Evolutionary conservation across 116 monocot species (phyloP), one percentile per base, ranked within the genome.

Genomic region (Dioscorea cayenensis): DNA sequence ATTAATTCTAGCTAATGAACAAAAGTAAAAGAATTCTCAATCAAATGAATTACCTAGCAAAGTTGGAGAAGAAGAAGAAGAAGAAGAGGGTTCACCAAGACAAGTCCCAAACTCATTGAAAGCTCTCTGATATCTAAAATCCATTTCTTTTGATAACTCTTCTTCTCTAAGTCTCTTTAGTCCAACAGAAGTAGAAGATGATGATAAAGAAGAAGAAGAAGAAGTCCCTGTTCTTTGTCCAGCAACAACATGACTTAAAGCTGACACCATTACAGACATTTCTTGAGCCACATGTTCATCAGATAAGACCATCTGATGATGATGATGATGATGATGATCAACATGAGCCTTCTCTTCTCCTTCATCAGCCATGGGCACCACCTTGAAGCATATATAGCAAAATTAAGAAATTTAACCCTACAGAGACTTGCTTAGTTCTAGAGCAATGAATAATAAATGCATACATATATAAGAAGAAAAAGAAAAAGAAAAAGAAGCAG

Each of bases 221-320:
- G 32, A 32, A 32, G 32, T 43, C 43, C 43, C 19, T 18, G 50
- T 10, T 52, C 72, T 2, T 4, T 32, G 32, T 32, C 75, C 79
- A 2, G 84, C 50, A 13, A 88, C 72, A 7, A 88, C 88, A 22
- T 67, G 66, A 12, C 76, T 75, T 37, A 88, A 64, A 17, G 88
- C 88, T 4, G 81, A 74, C 1, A 88, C 88, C 72, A 88, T 82
- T 25, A 28, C 65, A 10, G 73, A 76, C 78, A 73, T 80, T 77
- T 89, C 85, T 73, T 36, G 29, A 11, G 63, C 69, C n/a, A 25
- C 66, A 49, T 32, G 28, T 18, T 71, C 14, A 1, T 52, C 73
- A 0, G 81, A 71, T 18, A 77, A 71, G 68, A 65, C n/a, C 64
- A 32, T 32, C 27, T n/a, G 18, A 11, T 35, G 50, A 38, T n/a